Conservation (phyloP, 2,329 filamentous ascomycete genomes). For the Canariomyces notabilis region DNA sequence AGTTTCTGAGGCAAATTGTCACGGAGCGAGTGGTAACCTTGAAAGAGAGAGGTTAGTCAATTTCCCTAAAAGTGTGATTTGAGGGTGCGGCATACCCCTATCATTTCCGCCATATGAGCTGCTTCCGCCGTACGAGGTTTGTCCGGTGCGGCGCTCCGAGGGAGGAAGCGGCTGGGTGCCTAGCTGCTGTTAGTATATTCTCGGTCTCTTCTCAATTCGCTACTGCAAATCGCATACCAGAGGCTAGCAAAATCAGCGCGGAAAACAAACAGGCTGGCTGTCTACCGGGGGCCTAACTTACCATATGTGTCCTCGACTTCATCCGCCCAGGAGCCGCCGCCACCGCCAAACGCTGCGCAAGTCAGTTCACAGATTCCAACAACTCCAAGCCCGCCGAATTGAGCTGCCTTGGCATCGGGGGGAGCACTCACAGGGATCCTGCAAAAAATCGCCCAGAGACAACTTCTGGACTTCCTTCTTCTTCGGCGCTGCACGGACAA, state of each 20-base stretch:
- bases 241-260: slow-evolving; percentile 22
- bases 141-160: slow-evolving; percentile 39
- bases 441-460: slow-evolving; percentile 93
- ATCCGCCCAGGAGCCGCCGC: slow-evolving; percentile 90
- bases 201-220: not conserved
- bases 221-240: slow-evolving; percentile 31
- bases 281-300: slow-evolving; percentile 42
- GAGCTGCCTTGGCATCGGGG: slow-evolving; percentile 23
- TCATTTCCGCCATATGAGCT: slow-evolving; percentile 38
- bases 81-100: slow-evolving; percentile 34
- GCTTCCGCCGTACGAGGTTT: slow-evolving; percentile 28
- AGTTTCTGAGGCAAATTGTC: slow-evolving; percentile 70
- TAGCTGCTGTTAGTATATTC: slow-evolving; percentile 23
- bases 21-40: slow-evolving; percentile 56
- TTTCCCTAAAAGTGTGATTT: not conserved
- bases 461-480: slow-evolving; percentile 96
- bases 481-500: slow-evolving; percentile 64
- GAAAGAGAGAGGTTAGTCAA: slow-evolving; percentile 12
- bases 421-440: slow-evolving; percentile 71
- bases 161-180: slow-evolving; percentile 55
- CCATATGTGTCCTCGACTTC: slow-evolving; percentile 90
- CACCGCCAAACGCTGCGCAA: slow-evolving; percentile 34
- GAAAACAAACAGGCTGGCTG: not conserved
- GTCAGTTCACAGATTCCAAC: slow-evolving; percentile 24
- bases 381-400: slow-evolving; percentile 14